Evolutionary conservation across 441 rosid species (phyloP).

Genomic region (Adansonia rubrostipa): DNA sequence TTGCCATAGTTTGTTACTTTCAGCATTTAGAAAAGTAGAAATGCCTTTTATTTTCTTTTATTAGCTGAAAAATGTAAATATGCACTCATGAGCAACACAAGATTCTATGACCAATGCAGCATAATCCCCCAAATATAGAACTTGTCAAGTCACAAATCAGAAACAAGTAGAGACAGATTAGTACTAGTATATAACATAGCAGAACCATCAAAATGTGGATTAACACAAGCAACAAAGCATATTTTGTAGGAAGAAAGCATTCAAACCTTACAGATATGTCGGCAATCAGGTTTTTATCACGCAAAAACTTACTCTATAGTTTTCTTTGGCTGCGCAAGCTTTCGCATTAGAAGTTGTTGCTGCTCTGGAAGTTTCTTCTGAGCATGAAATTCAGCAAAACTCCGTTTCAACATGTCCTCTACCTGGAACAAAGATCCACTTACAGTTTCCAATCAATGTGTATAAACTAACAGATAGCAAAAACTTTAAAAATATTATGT

Average conservation of each 20-base stretch:
- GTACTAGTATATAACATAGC: conserved; percentile 9
- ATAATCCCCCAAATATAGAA: conserved; percentile 21
- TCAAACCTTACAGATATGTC: not conserved
- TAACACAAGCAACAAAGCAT: conserved; percentile 10
- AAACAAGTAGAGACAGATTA: not conserved
- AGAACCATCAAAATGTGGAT: conserved; percentile 4
- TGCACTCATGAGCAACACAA: not conserved
- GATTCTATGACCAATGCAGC: conserved; percentile 13
- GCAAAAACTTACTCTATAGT: conserved; percentile 68
- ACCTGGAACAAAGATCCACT: conserved; percentile 58
- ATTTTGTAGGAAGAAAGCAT: conserved; percentile 10
- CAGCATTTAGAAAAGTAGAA: conserved; percentile 1
- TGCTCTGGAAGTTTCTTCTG: conserved; percentile 94
- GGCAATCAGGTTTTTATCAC: not conserved
- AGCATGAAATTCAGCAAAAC: conserved; percentile 97
- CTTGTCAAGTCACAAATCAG: conserved; percentile 21
- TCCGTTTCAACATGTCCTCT: conserved; percentile 99
- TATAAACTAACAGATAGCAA: conserved; percentile 12
- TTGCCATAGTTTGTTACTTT: not conserved
- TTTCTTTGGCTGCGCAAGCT: conserved; percentile 77
- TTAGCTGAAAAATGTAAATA: not conserved
- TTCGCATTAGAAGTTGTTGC: conserved; percentile 74
- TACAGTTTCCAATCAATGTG: conserved; percentile 26
- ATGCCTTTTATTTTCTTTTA: not conserved
- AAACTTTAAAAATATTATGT: not conserved